These are phyloP conservation scores for Crassisporium funariophilum DNA, from an alignment of 768 basidiomycete species.

Conservation along the genomic window DNA sequence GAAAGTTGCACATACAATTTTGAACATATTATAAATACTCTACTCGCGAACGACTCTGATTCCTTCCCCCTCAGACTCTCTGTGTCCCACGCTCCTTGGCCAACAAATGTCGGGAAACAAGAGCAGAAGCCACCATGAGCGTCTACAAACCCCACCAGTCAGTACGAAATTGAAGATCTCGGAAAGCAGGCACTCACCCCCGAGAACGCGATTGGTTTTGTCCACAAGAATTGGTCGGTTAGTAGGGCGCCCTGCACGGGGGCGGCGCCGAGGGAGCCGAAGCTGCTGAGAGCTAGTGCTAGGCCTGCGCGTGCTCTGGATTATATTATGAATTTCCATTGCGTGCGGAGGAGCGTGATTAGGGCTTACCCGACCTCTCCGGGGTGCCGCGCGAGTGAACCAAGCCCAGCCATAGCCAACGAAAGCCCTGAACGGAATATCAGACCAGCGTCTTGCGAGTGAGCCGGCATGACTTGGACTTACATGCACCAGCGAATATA, in stretches of 20 bases:
- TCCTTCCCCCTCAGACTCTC: no score
- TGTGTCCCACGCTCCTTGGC: no score
- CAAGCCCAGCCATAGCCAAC: constrained; percentile 28
- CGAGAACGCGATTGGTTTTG: constrained; percentile 31
- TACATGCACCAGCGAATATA: constrained; percentile 45
- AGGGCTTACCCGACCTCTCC: constrained; percentile 35
- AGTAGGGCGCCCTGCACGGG: constrained; percentile 37
- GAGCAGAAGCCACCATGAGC: no score
- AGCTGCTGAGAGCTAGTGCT: constrained; percentile 29
- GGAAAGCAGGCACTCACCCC: constrained; percentile 23
- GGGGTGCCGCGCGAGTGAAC: constrained; percentile 31
- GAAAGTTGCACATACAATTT: no score
- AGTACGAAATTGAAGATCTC: no score
- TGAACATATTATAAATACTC: no score
- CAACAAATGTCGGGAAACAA: no score
- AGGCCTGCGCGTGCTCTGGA: constrained; percentile 34
- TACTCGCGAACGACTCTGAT: no score
- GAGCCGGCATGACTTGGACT: constrained; percentile 12
- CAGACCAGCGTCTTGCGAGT: no score
- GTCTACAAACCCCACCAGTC: no score
- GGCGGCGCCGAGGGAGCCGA: constrained; percentile 30
- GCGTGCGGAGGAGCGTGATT: neutral
- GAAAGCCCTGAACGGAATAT: constrained; percentile 40
- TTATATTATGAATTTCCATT: neutral
- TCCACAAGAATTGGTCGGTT: constrained; percentile 26